phyloP scores from a whole-genome alignment of 2,329 filamentous ascomycete genomes.

The Aspergillus pseudoterreus region DNA sequence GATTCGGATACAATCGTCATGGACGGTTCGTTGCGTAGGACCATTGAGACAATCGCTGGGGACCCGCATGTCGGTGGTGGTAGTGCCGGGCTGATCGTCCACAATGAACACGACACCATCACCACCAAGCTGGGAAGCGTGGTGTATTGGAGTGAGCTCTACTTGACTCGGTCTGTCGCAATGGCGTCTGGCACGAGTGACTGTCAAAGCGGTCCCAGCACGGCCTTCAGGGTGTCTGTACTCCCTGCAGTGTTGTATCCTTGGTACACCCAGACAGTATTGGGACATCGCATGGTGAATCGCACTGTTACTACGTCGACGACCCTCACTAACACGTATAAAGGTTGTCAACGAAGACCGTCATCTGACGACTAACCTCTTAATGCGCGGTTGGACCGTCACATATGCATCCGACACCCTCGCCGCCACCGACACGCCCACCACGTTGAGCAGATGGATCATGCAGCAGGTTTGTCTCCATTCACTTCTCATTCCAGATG shows the following conservation, averaged over 20 bases:
- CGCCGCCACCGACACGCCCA: constrained; percentile 35
- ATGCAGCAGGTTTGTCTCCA: constrained; percentile 25
- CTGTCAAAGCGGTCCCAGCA: constrained; percentile 37
- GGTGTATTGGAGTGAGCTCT: constrained; percentile 35
- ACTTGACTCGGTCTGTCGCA: constrained; percentile 30
- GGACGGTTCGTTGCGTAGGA: constrained; percentile 23
- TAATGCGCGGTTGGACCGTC: constrained; percentile 32
- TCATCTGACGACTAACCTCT: constrained; percentile 35
- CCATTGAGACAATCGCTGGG: constrained; percentile 27
- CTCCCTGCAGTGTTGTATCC: constrained; percentile 28
- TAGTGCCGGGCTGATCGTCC: constrained; percentile 31
- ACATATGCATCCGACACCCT: constrained; percentile 32
- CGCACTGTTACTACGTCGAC: too few species aligned
- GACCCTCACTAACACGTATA: background rate
- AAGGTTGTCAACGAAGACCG: constrained; percentile 38
- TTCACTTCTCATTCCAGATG: background rate
- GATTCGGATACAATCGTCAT: constrained; percentile 36
- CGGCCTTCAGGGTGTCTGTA: constrained; percentile 30
- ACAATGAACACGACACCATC: constrained; percentile 29
- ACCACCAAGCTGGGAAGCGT: constrained; percentile 29
- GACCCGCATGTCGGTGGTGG: constrained; percentile 31
- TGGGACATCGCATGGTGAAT: constrained; percentile 31
- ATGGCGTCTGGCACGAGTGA: constrained; percentile 28
- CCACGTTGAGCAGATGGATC: constrained; percentile 31
- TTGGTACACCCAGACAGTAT: constrained; percentile 36